Evolutionary conservation across 768 basidiomycete species (phyloP), one percentile per base, ranked within the genome.

Genomic region (Multifurca ochricompacta): DNA sequence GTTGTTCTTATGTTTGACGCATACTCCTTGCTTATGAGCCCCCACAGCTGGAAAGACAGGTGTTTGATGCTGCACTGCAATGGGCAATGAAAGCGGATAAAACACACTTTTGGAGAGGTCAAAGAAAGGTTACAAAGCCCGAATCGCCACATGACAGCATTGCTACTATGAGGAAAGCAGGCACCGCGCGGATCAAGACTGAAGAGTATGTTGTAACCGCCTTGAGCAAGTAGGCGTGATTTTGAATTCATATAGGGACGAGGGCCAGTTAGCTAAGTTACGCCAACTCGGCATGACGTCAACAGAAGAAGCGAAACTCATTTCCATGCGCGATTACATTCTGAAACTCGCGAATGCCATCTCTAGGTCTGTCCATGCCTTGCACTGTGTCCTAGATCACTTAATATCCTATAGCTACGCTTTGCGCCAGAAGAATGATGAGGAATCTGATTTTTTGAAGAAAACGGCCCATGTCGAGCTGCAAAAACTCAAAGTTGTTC

Each of bases 41-140:
- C 39, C 23, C 28, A 14, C 56, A 81, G 79, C 64, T 84, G 21
- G 64, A 81, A 59, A 74, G 94, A 40, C 79, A 83, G 46, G 82
- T 94, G 28, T 83, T 95, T 53, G 90, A 94, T 59, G 83, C 89
- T 0, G 85, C 91, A 0, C 77, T 93, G 16, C 76, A 82, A 39
- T 96, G 94, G 89, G 93, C 94, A 0, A 83, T 85, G 77, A 88
- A 82, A 62, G 76, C 83, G 1, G 86, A 91, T 21, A 86, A 85
- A 60, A 80, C 83, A 0, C 75, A 76, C 8, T 95, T 91, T 66
- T 94, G 92, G 92, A 75, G 77, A 58, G 74, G 74, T 5, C 74
- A 77, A 18, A 72, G 78, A 31, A 71, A 79, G 28, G 63, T 64
- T 11, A 63, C 70, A 19, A 87, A 80, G 66, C 56, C 72, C 0